Evolutionary conservation across 2,329 filamentous ascomycete species (phyloP).

Genomic region (Emericellopsis atlantica): DNA sequence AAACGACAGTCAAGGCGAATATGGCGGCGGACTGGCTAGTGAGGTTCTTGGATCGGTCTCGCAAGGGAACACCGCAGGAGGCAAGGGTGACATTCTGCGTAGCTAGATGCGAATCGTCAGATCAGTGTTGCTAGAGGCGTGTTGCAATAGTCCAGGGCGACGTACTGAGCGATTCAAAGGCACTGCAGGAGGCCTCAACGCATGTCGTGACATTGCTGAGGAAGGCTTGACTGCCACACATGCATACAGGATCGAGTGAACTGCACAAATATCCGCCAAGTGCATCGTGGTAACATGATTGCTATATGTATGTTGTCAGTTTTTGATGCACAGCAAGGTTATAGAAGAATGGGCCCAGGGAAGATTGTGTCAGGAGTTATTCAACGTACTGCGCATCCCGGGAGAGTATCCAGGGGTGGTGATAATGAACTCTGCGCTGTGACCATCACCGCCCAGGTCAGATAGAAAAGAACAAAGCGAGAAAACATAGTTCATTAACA

Average conservation of each 20-base stretch:
- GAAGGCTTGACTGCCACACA: neutral
- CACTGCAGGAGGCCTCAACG: neutral
- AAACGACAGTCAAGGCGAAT: constrained; percentile 21
- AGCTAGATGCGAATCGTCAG: neutral
- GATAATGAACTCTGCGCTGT: too few relatives aligned
- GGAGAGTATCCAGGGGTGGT: too few relatives aligned
- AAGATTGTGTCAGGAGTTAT: too few relatives aligned
- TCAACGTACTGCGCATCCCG: neutral
- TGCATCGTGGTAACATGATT: neutral
- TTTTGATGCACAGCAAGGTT: too few relatives aligned
- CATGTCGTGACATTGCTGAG: neutral
- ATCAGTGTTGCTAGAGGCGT: neutral
- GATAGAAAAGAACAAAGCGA: too few relatives aligned
- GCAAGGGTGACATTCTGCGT: constrained; percentile 8
- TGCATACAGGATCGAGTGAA: neutral
- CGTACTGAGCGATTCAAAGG: neutral
- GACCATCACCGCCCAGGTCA: too few relatives aligned
- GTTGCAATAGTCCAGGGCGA: neutral
- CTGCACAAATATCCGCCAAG: neutral
- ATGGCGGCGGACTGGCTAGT: constrained; percentile 18
- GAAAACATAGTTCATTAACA: too few relatives aligned
- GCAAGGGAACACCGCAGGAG: constrained; percentile 12
- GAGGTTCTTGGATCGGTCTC: constrained; percentile 19
- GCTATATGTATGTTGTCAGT: neutral
- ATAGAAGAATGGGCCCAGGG: too few relatives aligned